These are phyloP conservation scores for Scenedesmus sp. DNA, from an alignment of 163 green algal species.

Conservation along the genomic window DNA sequence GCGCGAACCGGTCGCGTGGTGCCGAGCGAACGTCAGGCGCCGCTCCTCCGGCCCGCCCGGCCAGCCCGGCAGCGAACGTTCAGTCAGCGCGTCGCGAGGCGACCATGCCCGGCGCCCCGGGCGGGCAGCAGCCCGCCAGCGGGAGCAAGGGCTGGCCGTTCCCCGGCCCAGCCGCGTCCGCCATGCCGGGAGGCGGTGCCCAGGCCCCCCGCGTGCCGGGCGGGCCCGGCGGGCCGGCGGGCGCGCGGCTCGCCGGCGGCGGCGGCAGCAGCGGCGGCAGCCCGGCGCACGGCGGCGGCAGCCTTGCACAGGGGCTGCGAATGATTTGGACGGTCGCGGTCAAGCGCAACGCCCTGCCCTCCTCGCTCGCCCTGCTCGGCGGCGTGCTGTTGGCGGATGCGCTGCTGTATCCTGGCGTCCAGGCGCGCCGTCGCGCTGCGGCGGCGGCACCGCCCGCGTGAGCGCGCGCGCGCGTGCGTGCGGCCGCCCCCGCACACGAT, in stretches of 20 bases:
- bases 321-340: not conserved
- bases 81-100: no score
- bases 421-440: no score
- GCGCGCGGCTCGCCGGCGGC: not conserved
- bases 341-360: constrained; percentile 19
- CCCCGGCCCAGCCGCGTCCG: not conserved
- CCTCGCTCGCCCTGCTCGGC: constrained; percentile 16
- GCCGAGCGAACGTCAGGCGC: no score
- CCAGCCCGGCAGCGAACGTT: no score
- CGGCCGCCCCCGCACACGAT: no score
- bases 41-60: no score
- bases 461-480: no score
- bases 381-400: constrained; percentile 33
- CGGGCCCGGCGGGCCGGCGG: not conserved
- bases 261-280: not conserved
- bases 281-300: not conserved
- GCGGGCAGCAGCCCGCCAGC: no score
- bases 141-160: no score
- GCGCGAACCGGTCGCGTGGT: no score
- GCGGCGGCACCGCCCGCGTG: no score
- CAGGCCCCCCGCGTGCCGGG: not conserved
- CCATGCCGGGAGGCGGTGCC: not conserved
- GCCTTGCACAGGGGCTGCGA: not conserved
- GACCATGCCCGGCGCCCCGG: no score
- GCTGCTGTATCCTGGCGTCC: constrained; percentile 7